A percentile compares a stretch with the other conserved stretches of the same genome.
phyloP scores from a whole-genome alignment of 306 rosid genomes.

The Citrullus colocynthis region DNA sequence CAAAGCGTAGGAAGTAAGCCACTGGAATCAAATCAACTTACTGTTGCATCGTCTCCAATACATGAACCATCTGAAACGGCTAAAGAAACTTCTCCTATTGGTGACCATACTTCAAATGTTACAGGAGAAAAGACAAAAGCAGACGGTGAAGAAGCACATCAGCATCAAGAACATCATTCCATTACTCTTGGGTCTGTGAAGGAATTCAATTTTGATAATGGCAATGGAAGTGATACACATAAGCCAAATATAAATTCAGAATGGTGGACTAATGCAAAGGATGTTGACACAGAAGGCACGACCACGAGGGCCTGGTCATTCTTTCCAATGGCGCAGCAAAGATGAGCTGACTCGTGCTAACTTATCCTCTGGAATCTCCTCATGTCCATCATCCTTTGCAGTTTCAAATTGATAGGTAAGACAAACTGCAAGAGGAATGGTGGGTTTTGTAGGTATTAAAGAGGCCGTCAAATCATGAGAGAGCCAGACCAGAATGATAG shows the following conservation, averaged over 20 bases:
- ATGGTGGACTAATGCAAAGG: slow-evolving; percentile 94
- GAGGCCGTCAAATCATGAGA: not conserved
- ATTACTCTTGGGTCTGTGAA: slow-evolving; percentile 50
- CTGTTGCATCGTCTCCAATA: slow-evolving; percentile 19
- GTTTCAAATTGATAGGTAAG: not conserved
- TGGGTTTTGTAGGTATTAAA: not conserved
- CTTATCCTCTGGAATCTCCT: not conserved
- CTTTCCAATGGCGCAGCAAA: slow-evolving; percentile 62
- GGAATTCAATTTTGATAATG: slow-evolving; percentile 75
- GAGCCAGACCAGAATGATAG: not conserved
- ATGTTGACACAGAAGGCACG: slow-evolving; percentile 36
- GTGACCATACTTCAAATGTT: slow-evolving; percentile 30
- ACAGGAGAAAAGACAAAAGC: slow-evolving; percentile 15
- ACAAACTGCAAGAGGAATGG: not conserved
- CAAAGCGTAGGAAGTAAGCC: slow-evolving; percentile 25
- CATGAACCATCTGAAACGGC: not conserved
- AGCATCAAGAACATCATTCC: slow-evolving; percentile 38
- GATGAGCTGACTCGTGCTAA: not conserved
- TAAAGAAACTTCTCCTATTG: not conserved
- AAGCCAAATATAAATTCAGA: slow-evolving; percentile 36
- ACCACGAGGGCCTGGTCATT: slow-evolving; percentile 60
- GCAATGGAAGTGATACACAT: slow-evolving; percentile 37
- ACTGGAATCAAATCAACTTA: slow-evolving; percentile 22
- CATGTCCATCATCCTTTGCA: not conserved
- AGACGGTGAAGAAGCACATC: slow-evolving; percentile 21